Base-by-base conservation (phyloP, 225 moss, liverwort and hornwort species). In the Marchantia polymorpha region DNA sequence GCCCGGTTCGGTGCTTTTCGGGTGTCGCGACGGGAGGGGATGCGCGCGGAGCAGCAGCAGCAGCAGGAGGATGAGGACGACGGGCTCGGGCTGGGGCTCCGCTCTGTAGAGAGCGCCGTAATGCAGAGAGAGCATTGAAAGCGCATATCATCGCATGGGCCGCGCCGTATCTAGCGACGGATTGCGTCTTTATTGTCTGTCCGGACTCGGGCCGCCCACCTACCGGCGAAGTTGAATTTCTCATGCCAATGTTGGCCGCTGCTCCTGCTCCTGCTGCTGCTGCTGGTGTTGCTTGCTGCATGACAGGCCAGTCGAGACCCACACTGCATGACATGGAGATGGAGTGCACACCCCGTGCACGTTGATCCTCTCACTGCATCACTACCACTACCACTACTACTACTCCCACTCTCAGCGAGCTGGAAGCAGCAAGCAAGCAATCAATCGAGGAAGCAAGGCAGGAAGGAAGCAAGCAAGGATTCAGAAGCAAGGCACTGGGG, bases 121-220 rank as follows among this genome's bases (percentile, higher is more conserved):
- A 60, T 77, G 64, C 64, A 50, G 49, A 77, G n/a, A n/a, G 77
- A 65, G 49, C 77, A 77, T 66, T 77, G 48, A 77, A 77, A 65
- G 64, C 64, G 47, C 64, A 77, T 77, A 77, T 77, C 26, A 60
- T 77, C 77, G 77, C 77, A 63, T 77, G 77, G 61, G 17, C 27
- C 77, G 64, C 60, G 77, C 77, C 77, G 77, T 77, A 77, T 77
- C 77, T 77, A 77, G 65, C 20, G 77, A 66, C 64, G 64, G 77
- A 77, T 77, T 66, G 61, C 77, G 48, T 77, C 64, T 77, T 77
- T 65, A 77, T 65, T 77, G 77, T 77, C 64, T 64, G 64, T 77
- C 64, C 48, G 64, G 65, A 56, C 64, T 66, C 15, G 48, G 77
- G 77, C 77, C 64, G 50, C 65, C 77, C 39, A 77, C 77, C 77